Evolutionary conservation across 2,329 filamentous ascomycete genomes (phyloP), one percentile per base, ranked within the genome.

Genomic region (Botryotinia calthae): DNA sequence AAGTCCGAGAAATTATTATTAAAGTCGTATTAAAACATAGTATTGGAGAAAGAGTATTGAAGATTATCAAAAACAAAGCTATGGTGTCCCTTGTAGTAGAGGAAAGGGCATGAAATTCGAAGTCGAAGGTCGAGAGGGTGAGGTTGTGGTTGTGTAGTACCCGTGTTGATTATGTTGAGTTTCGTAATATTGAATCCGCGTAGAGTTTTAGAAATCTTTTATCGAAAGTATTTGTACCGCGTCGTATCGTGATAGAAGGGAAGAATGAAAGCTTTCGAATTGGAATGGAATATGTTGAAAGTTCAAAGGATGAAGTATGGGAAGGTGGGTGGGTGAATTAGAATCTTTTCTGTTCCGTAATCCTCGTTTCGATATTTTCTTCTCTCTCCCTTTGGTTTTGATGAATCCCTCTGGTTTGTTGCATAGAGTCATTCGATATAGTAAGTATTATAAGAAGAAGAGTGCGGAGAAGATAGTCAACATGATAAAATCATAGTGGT

Each of bases 21-120:
- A 48, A n/a, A n/a, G 34, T 42, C 31, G 31, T 67, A 54, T 67
- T 67, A 67, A 67, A 65, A 40, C 64, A 67, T 67, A 22, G 31
- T 65, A 65, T 18, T 34, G 28, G 31, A 65, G 63, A 48, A 44
- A 48, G 20, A 8, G 14, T n/a, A 28, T 42, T 44, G 25, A 63
- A 12, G 61, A 63, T 28, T 28, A 42, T 44, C 37, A n/a, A 44
- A 63, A 28, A 12, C 18, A 25, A 28, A 40, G 61, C 42, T 20
- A 25, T 44, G 18, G 7, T 44, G 22, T 61, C 8, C 61, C 37
- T 22, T n/a, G 59, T 31, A 18, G 25, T 44, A 44, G n/a, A 28
- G 37, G 37, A 44, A 44, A 44, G 61, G 37, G 31, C 16, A 28
- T 28, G 37, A 28, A 61, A 20, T 44, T 63, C 61, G n/a, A 63